phyloP scores from a whole-genome alignment of 352 stramenopile genomes.

The Globisporangium uncinulatum region DNA sequence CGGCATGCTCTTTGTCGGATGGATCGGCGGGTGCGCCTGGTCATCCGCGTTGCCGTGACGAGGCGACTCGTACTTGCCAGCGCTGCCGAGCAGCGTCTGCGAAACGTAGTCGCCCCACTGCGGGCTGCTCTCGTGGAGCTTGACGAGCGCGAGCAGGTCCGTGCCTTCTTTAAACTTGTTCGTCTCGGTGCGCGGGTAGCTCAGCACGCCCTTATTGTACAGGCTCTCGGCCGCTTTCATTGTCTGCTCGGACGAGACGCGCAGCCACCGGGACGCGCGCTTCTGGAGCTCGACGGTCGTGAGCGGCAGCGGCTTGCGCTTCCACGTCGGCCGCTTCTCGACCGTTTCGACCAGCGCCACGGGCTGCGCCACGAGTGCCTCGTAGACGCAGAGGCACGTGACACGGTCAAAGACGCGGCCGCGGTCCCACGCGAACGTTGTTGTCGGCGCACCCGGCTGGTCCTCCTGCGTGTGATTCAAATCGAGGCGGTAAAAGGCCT shows the following conservation, averaged over 20 bases:
- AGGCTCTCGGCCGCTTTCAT: conserved; percentile 96
- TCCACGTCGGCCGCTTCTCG: conserved; percentile 84
- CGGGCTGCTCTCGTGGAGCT: conserved; percentile 60
- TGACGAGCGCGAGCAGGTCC: conserved; percentile 81
- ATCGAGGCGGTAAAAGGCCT: conserved; percentile 96
- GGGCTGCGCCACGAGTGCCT: conserved; percentile 58
- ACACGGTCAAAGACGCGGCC: conserved; percentile 94
- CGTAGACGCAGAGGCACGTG: conserved; percentile 91
- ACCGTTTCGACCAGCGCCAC: conserved; percentile 60
- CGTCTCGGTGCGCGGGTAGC: conserved; percentile 99
- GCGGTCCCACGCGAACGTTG: conserved; percentile 95
- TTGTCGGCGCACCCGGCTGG: conserved; percentile 47
- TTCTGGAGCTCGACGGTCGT: conserved; percentile 99
- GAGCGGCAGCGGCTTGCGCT: conserved; percentile 95
- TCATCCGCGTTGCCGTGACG: conserved; percentile 93
- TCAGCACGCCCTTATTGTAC: conserved; percentile 98
- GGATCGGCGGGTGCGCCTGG: conserved; percentile 98
- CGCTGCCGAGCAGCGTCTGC: conserved; percentile 40
- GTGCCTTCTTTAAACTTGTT: conserved; percentile 96
- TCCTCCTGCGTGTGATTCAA: conserved; percentile 69
- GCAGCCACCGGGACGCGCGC: conserved; percentile 91
- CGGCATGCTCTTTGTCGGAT: conserved; percentile 94
- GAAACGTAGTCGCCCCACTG: conserved; percentile 81
- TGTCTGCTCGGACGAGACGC: conserved; percentile 93
- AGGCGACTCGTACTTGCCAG: conserved; percentile 73